Percentiles rank a stretch among this genome's conserved stretches.
phyloP scores from a whole-genome alignment of 345 rosid species.

The Salix exigua region DNA sequence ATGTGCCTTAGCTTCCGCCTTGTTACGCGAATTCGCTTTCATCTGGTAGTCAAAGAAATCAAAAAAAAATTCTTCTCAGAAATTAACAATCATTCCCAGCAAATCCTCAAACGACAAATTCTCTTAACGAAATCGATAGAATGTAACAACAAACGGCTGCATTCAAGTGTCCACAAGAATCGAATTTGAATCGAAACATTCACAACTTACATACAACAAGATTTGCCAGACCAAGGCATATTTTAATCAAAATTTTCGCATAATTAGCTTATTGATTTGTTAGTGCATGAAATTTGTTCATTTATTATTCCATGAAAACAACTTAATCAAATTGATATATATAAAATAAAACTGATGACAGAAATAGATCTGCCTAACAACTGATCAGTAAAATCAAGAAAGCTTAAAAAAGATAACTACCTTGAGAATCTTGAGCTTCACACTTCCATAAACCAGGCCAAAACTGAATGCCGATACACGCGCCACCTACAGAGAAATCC shows the following conservation, averaged over 20 bases:
- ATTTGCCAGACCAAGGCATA: neutral
- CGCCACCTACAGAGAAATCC: constrained; percentile 43
- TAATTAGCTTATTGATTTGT: neutral
- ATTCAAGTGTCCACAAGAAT: neutral
- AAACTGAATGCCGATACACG: constrained; percentile 64
- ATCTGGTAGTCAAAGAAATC: constrained; percentile 10
- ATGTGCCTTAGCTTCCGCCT: constrained; percentile 52
- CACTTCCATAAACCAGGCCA: constrained; percentile 57
- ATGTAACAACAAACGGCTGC: neutral
- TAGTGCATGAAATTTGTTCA: neutral
- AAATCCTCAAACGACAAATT: neutral
- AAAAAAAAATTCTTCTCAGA: neutral
- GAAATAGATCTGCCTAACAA: neutral
- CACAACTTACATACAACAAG: neutral
- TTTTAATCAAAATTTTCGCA: neutral
- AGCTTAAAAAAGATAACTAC: constrained; percentile 17
- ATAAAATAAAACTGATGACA: neutral
- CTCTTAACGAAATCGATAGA: neutral
- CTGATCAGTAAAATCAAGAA: no score
- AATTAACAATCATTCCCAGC: neutral
- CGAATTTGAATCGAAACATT: neutral
- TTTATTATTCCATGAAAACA: neutral
- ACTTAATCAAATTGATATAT: neutral
- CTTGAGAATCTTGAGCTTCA: constrained; percentile 68
- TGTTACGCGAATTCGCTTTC: constrained; percentile 46